Conservation (phyloP, 495 filamentous ascomycete species). For the Achaetomiella virescens region DNA sequence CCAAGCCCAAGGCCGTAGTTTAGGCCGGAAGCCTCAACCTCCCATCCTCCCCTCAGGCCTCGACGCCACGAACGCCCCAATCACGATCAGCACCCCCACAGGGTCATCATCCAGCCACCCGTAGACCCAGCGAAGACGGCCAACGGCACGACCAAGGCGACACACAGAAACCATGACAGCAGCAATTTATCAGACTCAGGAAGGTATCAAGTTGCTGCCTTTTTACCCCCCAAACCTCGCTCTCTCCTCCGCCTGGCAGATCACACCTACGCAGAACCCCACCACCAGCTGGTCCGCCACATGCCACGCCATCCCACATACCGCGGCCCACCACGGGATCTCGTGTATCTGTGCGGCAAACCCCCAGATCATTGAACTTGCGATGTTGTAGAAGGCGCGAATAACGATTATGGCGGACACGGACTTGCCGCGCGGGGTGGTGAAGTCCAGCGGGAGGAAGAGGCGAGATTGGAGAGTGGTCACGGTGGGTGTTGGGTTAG, state of each 20-base stretch:
- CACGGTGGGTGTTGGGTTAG: too few relatives aligned
- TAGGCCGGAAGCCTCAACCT: background rate
- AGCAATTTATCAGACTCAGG: background rate
- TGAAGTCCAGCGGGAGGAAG: background rate
- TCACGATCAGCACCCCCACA: background rate
- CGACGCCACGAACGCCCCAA: background rate
- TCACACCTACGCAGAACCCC: background rate
- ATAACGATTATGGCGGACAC: background rate
- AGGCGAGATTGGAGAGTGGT: background rate
- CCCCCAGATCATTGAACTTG: background rate
- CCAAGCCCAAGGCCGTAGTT: background rate
- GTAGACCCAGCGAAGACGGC: slow-evolving; percentile 3
- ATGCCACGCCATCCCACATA: background rate
- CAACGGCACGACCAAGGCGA: background rate
- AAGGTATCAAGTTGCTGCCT: background rate
- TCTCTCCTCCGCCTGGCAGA: background rate
- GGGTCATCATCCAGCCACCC: background rate
- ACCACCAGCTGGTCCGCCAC: background rate
- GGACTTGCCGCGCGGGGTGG: background rate
- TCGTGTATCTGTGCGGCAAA: background rate
- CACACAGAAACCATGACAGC: background rate
- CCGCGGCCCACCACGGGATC: too few relatives aligned
- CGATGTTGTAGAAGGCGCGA: background rate
- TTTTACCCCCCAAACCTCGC: background rate
- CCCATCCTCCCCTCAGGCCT: background rate